Base-by-base conservation (phyloP, 1,139 yeast species). In the Trichomonascaceae sp. region DNA sequence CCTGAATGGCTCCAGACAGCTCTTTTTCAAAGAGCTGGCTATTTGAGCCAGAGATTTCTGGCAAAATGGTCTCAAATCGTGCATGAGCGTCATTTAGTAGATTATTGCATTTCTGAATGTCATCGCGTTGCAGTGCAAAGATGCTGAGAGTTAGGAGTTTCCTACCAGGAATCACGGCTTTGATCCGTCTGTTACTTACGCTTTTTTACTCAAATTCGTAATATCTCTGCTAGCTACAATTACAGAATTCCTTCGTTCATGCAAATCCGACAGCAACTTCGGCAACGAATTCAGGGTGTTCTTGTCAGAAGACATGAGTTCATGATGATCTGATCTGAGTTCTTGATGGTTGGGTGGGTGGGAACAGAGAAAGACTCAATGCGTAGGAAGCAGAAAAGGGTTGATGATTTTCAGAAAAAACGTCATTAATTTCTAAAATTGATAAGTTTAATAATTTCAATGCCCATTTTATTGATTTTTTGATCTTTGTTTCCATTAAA, bases 191-290 rank as follows among this genome's bases (percentile, higher is more conserved):
- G 5, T 8, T n/a, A 55, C 63, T 18, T 53, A 61, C 59, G 73
- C 60, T 61, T 74, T 74, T 56, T 74, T 74, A 51, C 77, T 71
- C 51, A 64, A 62, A 2, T 74, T 65, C 20, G 75, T 74, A 54
- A 74, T 69, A 53, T 72, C 77, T 49, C 77, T 62, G 51, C 74
- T 69, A 2, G 67, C 61, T 52, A 74, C 63, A 30, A 74, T 73
- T n/a, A 74, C 67, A 19, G 63, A 58, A 53, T 73, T 76, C 44
- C 78, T 63, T 45, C 70, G 72, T 47, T 66, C 71, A 51, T 74
- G 77, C 49, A 61, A 53, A n/a, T 47, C 56, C 27, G 62, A 64
- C n/a, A 64, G 58, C 38, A 20, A 38, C 38, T 17, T 38, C 8
- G 41, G 27, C 12, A 52, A 22, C 7, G 38, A 6, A 8, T 32